These are phyloP conservation scores for Pelargonium australe DNA, from an alignment of 441 rosid species.

Conservation along the genomic window DNA sequence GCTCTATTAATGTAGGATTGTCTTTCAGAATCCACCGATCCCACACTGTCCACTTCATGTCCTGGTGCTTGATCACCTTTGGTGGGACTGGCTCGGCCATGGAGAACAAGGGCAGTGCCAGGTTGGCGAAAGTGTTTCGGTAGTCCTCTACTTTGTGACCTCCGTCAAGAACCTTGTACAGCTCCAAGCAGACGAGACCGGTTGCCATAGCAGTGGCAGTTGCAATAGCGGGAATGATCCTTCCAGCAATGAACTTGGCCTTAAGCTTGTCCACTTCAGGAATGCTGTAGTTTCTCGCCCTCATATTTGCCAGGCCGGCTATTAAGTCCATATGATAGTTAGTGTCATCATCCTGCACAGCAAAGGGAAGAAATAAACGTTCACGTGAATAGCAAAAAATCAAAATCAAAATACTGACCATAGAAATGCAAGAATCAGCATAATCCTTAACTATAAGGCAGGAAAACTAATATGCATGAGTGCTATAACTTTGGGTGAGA, in stretches of 20 bases:
- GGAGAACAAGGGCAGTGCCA: conserved; percentile 81
- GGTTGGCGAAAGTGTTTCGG: conserved; percentile 82
- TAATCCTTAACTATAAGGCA: too few relatives aligned
- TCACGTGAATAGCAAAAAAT: too few relatives aligned
- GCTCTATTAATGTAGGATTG: conserved; percentile 70
- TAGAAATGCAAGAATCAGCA: too few relatives aligned
- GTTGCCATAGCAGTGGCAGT: conserved; percentile 95
- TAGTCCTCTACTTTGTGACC: conserved; percentile 82
- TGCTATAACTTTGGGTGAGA: too few relatives aligned
- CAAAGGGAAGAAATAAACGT: neutral
- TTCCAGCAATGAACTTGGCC: conserved; percentile 95
- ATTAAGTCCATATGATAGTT: conserved; percentile 92
- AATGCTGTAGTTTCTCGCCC: conserved; percentile 86
- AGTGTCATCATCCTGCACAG: conserved; percentile 78
- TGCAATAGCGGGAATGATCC: conserved; percentile 92
- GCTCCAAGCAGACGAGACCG: conserved; percentile 84
- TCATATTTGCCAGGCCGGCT: conserved; percentile 88
- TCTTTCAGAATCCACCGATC: conserved; percentile 72
- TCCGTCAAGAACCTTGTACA: conserved; percentile 73
- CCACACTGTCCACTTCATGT: conserved; percentile 94
- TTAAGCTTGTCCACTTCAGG: conserved; percentile 91
- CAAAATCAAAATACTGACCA: too few relatives aligned
- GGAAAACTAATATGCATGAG: too few relatives aligned
- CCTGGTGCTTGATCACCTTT: conserved; percentile 66
- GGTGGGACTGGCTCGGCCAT: conserved; percentile 92